Conservation (phyloP, 176 grass and related monocot species). For the Phoenix dactylifera region DNA sequence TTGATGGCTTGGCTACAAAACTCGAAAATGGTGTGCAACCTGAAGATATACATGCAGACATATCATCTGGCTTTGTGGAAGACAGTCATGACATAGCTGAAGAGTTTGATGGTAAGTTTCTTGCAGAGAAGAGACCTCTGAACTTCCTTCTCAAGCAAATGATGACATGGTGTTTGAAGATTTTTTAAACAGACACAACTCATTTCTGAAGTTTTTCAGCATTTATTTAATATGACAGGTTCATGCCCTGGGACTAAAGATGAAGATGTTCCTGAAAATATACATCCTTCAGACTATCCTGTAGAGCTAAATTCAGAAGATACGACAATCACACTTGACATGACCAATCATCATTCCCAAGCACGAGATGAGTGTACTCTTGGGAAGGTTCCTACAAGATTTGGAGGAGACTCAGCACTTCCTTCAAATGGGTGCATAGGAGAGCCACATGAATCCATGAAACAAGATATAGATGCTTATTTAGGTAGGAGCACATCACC, state of each 20-base stretch:
- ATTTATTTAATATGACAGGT: conserved; percentile 5
- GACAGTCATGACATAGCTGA: conserved; percentile 7
- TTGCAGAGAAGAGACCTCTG: neutral
- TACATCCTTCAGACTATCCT: conserved; percentile 1
- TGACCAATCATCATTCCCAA: conserved; percentile 9
- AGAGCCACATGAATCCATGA: conserved; percentile 17
- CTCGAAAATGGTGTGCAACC: conserved; percentile 18
- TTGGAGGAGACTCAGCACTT: conserved; percentile 20
- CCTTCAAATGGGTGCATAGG: conserved; percentile 10
- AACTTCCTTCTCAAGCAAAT: neutral
- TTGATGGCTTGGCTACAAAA: conserved; percentile 5
- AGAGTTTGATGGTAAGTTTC: conserved; percentile 29
- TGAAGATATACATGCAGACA: conserved; percentile 14
- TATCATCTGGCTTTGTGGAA: conserved; percentile 13
- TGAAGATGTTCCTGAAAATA: conserved; percentile 9
- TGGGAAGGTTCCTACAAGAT: conserved; percentile 22
- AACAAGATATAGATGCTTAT: conserved; percentile 27
- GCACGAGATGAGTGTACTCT: conserved; percentile 18
- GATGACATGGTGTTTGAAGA: neutral
- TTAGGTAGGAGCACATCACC: conserved; percentile 22
- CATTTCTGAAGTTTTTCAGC: neutral
- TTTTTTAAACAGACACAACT: neutral
- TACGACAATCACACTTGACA: conserved; percentile 13
- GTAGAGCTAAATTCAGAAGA: conserved; percentile 39
- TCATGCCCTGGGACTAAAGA: conserved; percentile 18